A percentile compares a stretch with the other conserved stretches of the same genome.
These are phyloP conservation scores for Houttuynia cordata DNA, from an alignment of 164 flowering plant genomes.

Conservation along the genomic window DNA sequence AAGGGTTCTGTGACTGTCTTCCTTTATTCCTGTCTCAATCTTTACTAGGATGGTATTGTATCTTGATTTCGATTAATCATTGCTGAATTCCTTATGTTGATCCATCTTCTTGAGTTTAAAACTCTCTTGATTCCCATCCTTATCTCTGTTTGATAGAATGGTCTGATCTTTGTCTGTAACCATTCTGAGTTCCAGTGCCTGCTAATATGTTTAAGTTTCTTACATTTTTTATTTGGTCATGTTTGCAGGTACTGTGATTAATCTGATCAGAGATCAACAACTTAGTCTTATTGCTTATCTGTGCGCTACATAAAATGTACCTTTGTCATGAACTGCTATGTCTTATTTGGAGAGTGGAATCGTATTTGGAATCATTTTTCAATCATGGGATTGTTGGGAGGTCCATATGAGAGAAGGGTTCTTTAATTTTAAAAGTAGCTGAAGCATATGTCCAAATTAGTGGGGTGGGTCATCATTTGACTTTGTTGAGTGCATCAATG, in stretches of 20 bases:
- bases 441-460: not conserved
- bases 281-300: not conserved
- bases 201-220: not conserved
- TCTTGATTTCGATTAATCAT: not conserved
- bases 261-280: not conserved
- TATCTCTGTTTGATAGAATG: not conserved
- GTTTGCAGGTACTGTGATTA: not conserved
- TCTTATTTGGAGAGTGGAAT: not conserved
- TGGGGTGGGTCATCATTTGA: not conserved
- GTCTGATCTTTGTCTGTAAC: not conserved
- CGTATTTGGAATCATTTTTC: not conserved
- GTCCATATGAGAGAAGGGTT: not conserved
- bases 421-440: not conserved
- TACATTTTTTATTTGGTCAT: not conserved
- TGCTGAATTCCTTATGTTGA: not conserved
- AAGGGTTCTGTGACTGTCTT: not conserved
- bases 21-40: not conserved
- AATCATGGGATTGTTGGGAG: not conserved
- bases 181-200: not conserved
- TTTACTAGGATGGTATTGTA: not conserved
- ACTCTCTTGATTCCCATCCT: no score
- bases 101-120: not conserved
- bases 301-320: not conserved
- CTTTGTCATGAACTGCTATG: not conserved
- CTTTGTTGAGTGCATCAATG: not conserved